A percentile compares a stretch with the other conserved stretches of the same genome.
Conservation (phyloP, 164 flowering plant genomes). For the Stephania yunnanensis region DNA sequence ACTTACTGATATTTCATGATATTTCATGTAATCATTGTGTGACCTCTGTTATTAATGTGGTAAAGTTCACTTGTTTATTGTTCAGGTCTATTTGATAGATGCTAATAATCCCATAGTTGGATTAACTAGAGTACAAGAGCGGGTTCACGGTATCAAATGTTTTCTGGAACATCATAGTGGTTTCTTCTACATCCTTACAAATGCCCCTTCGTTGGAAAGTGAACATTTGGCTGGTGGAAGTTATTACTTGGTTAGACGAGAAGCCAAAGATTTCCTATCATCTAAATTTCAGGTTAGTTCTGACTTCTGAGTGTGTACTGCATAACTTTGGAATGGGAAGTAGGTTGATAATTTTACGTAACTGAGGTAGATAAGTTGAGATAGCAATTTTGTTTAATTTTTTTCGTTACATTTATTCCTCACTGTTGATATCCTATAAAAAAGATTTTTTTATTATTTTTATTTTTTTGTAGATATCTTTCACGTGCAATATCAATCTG, state of each 20-base stretch:
- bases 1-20: conserved; percentile 17
- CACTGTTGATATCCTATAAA: too few relatives aligned
- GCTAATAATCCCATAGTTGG: conserved; percentile 42
- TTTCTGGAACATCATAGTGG: conserved; percentile 89
- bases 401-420: too few relatives aligned
- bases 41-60: not conserved
- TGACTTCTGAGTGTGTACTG: conserved; percentile 16
- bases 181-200: conserved; percentile 74
- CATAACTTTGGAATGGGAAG: not conserved
- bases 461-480: too few relatives aligned
- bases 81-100: conserved; percentile 76
- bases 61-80: conserved; percentile 6
- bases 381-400: too few relatives aligned
- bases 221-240: conserved; percentile 18
- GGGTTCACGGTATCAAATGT: conserved; percentile 59
- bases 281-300: conserved; percentile 62
- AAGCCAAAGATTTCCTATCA: conserved; percentile 36
- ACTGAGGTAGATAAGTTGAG: too few relatives aligned
- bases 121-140: conserved; percentile 47
- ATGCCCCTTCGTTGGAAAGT: conserved; percentile 26
- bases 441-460: too few relatives aligned
- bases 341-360: too few relatives aligned
- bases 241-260: conserved; percentile 60
- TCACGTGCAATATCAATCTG: not conserved
- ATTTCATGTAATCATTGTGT: not conserved